Evolutionary conservation across 2,329 filamentous ascomycete species (phyloP), one percentile per base, ranked within the genome.

Genomic region (Amesomyces nigricolor): DNA sequence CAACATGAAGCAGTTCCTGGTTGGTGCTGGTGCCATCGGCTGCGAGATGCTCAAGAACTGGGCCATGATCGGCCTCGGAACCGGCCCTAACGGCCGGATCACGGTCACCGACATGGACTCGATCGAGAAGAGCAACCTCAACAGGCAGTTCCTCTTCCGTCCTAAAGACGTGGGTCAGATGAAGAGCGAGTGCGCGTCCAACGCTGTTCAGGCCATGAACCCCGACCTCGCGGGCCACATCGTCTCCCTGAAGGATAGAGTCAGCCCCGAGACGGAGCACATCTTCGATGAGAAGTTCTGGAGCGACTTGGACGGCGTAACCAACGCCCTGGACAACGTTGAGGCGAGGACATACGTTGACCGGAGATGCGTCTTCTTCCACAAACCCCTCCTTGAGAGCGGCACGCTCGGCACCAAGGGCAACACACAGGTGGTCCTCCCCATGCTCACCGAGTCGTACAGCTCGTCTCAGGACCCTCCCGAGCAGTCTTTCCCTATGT

Each of bases 1-100:
- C 58, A 95, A 96, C 66, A 73, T 94, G 59, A 94, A 86, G 67
- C 85, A 97, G 66, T 99, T 99, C 77, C 79, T 99, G 53, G 94
- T 99, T 56, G 94, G 94, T 63, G 90, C 94, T 46, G 94, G 94
- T 65, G 94, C 95, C 61, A 99, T 99, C 70, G 94, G 94, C 45
- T 99, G 94, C 68, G 94, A 99, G 70, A 99, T 97, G 88, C 77
- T 99, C 63, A 99, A 99, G 82, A 97, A 97, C 72, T 99, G 94
- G 91, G 92, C 95, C 37, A 95, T 99, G 91, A 95, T 97, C 70
- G 94, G 94, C 63, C 78, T 99, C 30, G 92, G 87, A 44, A 89
- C 88, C 45, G 94, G 94, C 4, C 89, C 90, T 3, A 82, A 91
- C 47, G 94, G 94, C 65, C 87, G 88, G 71, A 95, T 99, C 66